Evolutionary conservation across 2,329 filamentous ascomycete species (phyloP).

Genomic region (Penicillium corylophilum): DNA sequence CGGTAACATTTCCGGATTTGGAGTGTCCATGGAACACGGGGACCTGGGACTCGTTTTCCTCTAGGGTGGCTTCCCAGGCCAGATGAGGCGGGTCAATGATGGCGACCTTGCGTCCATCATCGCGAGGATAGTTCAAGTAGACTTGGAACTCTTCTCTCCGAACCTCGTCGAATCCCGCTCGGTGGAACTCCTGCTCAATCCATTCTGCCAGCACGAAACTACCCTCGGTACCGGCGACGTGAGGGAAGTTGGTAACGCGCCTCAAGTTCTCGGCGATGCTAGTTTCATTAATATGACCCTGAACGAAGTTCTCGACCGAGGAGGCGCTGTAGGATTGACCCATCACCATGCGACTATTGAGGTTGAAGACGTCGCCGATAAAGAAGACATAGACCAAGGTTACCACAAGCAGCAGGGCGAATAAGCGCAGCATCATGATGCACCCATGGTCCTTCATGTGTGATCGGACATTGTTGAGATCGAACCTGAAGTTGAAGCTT

Average conservation of each 20-base stretch:
- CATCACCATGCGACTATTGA: slow-evolving; percentile 61
- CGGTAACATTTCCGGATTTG: slow-evolving; percentile 79
- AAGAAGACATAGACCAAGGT: slow-evolving; percentile 81
- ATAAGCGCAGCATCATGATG: slow-evolving; percentile 69
- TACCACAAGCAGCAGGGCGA: slow-evolving; percentile 73
- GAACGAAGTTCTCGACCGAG: slow-evolving; percentile 71
- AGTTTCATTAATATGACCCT: slow-evolving; percentile 68
- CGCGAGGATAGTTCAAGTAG: slow-evolving; percentile 86
- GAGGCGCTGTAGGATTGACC: slow-evolving; percentile 80
- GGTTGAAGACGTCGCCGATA: slow-evolving; percentile 76
- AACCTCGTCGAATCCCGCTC: slow-evolving; percentile 72
- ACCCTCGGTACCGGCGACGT: slow-evolving; percentile 91
- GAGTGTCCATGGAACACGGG: slow-evolving; percentile 85
- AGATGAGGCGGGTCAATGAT: slow-evolving; percentile 70
- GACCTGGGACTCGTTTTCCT: slow-evolving; percentile 78
- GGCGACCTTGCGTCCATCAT: slow-evolving; percentile 74
- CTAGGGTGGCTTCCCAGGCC: slow-evolving; percentile 75
- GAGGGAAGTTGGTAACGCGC: slow-evolving; percentile 79
- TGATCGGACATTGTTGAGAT: slow-evolving; percentile 34
- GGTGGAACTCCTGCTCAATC: slow-evolving; percentile 73
- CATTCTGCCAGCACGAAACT: slow-evolving; percentile 84
- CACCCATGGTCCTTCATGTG: slow-evolving; percentile 52
- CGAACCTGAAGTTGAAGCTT: slow-evolving; percentile 41
- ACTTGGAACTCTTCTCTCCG: slow-evolving; percentile 77
- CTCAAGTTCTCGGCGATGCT: slow-evolving; percentile 70